Conservation (phyloP, 805 yeast genomes). For the Jamesozyma gamospora region DNA sequence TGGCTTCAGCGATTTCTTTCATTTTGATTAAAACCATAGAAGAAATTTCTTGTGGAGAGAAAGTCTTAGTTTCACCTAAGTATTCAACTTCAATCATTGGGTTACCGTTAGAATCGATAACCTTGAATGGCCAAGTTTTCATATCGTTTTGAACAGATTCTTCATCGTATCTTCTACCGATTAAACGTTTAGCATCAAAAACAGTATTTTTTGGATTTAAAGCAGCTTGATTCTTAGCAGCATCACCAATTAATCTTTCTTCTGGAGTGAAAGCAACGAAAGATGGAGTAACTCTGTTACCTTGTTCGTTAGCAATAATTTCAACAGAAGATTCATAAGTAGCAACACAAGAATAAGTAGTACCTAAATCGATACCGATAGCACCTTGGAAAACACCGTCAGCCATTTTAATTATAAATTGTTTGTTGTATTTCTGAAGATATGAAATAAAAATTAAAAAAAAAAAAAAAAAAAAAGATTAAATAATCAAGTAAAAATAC, state of each 20-base stretch:
- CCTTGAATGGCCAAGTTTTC: conserved; percentile 83
- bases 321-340: conserved; percentile 69
- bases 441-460: conserved; percentile 4
- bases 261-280: conserved; percentile 72
- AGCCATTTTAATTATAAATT: conserved; percentile 51
- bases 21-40: conserved; percentile 72
- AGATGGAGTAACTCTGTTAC: conserved; percentile 78
- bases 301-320: conserved; percentile 74
- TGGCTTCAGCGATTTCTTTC: conserved; percentile 73
- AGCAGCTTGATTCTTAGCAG: conserved; percentile 76
- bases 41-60: conserved; percentile 67
- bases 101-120: conserved; percentile 51
- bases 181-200: conserved; percentile 75
- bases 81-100: conserved; percentile 63
- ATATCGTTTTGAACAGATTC: conserved; percentile 76
- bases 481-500: neutral
- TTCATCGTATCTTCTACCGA: conserved; percentile 69
- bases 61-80: conserved; percentile 57
- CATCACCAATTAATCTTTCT: conserved; percentile 74
- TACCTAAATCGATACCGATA: conserved; percentile 97
- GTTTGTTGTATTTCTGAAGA: neutral
- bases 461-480: conserved; percentile 1
- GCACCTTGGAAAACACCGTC: conserved; percentile 99
- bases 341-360: conserved; percentile 77
- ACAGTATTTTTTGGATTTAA: conserved; percentile 68